phyloP scores from a whole-genome alignment of 1,284 basidiomycete genomes.

The Mycena citricolor region DNA sequence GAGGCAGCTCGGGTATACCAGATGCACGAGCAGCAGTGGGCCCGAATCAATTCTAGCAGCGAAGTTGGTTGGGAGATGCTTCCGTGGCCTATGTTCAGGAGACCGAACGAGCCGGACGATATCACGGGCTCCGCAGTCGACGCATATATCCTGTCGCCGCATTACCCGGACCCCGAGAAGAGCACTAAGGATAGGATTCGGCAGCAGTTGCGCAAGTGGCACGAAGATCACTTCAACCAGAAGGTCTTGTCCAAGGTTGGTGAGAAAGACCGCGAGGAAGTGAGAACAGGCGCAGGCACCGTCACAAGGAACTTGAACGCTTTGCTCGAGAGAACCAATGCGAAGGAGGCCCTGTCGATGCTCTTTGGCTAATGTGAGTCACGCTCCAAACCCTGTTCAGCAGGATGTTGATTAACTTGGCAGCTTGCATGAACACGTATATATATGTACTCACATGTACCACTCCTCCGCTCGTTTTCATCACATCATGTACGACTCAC shows the following conservation, averaged over 20 bases:
- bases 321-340: conserved; percentile 23
- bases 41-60: conserved; percentile 37
- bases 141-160: conserved; percentile 57
- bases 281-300: conserved; percentile 46
- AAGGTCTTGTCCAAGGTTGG: conserved; percentile 52
- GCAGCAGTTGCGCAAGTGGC: conserved; percentile 58
- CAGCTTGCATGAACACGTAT: no score
- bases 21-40: conserved; percentile 60
- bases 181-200: conserved; percentile 58
- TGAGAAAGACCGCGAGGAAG: conserved; percentile 47
- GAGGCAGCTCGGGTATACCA: conserved; percentile 54
- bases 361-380: conserved; percentile 22
- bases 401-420: no score
- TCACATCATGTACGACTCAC: no score
- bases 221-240: conserved; percentile 52
- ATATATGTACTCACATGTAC: no score
- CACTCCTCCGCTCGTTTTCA: no score
- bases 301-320: conserved; percentile 23
- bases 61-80: conserved; percentile 56
- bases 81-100: conserved; percentile 69
- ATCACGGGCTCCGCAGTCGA: conserved; percentile 54
- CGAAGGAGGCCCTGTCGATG: conserved; percentile 20
- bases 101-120: conserved; percentile 54
- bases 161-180: conserved; percentile 51
- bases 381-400: no score